Evolutionary conservation across 176 grass and related monocot genomes (phyloP), one percentile per base, ranked within the genome.

Genomic region (Oryza longistaminata): DNA sequence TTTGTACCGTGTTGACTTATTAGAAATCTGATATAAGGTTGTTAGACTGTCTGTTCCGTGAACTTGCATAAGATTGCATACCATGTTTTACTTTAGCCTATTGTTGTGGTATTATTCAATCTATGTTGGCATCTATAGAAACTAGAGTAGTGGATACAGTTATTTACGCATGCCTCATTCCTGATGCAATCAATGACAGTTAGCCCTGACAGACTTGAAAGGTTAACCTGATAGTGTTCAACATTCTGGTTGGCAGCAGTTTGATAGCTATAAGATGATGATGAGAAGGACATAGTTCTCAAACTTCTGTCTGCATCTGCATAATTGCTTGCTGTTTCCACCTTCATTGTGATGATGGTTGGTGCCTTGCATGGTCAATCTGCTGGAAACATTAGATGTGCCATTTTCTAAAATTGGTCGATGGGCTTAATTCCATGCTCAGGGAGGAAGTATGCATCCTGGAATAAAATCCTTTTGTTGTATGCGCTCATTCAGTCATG

Each of bases 391-490:
- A 35, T 49, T 70, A 68, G 35, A 9, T 50, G 13, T 21, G 53
- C 60, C 7, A 48, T 53, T 17, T 0, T 68, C 2, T 42, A 40
- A 71, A 13, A 70, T 76, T 70, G 64, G 1, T 25, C 43, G 39
- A 21, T 14, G 17, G 1, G 34, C 39, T 35, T 76, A n/a, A 26
- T 60, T 1, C 68, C 52, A 58, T n/a, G 3, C 22, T 58, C 29
- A 17, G 13, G 69, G 3, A 68, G 53, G 48, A 89, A 85, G 37
- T 70, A 61, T 75, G 25, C 74, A n/a, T 80, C 62, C 35, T 75
- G 2, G 7, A 70, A 7, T 75, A 24, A 16, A 6, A 81, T 64
- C 12, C 33, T 66, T 75, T 66, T 11, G n/a, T 66, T 61, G 71
- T 31, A 34, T 15, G 11, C 44, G 33, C 9, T 73, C 43, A 66